Base-by-base conservation (phyloP, 495 filamentous ascomycete species). In the Polyplosphaeria fusca region DNA sequence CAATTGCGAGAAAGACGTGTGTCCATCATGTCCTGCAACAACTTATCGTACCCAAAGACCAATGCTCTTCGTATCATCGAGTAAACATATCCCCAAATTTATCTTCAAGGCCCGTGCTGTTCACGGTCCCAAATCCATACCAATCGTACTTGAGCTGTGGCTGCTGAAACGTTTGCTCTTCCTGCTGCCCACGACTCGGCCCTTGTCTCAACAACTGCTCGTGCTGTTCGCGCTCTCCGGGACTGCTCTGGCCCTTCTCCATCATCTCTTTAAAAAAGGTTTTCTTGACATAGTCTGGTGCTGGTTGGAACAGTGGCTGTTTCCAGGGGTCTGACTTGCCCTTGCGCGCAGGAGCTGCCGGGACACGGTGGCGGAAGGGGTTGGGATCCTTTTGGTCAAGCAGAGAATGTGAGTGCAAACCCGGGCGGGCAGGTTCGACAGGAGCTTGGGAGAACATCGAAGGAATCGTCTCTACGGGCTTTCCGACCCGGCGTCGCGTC, bases 21-120 rank as follows among this genome's bases (percentile, higher is more conserved):
- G n/a, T n/a, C n/a, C n/a, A n/a, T n/a, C n/a, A n/a, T n/a, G n/a
- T n/a, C n/a, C n/a, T n/a, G n/a, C n/a, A n/a, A n/a, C n/a, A n/a
- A n/a, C n/a, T n/a, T n/a, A n/a, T n/a, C n/a, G n/a, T n/a, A n/a
- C n/a, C n/a, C n/a, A n/a, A n/a, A n/a, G n/a, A n/a, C n/a, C n/a
- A n/a, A n/a, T n/a, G n/a, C n/a, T n/a, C n/a, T n/a, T n/a, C n/a
- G n/a, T n/a, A n/a, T n/a, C n/a, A n/a, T n/a, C n/a, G n/a, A n/a
- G n/a, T 35, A 14, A 35, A 35, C 30, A 35, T 35, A 35, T 35
- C 30, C 30, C 30, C 30, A 49, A 62, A 62, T 5, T 14, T 41
- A 32, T 57, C 46, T 32, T 62, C 59, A 14, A 62, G 22, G 14
- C 59, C 59, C 18, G 52, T 62, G 18, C 24, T 38, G 44, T 55